Base-by-base conservation (phyloP, 352 stramenopile species). In the Phytopythium sindhum region DNA sequence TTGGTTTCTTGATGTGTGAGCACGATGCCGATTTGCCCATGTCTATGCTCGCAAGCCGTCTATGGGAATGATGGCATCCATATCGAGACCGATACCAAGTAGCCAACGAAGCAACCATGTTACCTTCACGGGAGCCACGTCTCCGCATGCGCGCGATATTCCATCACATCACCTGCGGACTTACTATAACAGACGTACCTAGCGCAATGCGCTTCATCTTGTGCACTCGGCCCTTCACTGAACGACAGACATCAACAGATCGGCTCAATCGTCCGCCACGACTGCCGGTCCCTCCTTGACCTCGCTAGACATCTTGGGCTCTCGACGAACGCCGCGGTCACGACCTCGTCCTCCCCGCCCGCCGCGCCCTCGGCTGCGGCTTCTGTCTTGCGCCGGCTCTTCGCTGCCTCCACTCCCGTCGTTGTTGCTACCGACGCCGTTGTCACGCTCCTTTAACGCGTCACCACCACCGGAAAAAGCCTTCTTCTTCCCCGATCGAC, bases 361-460 rank as follows among this genome's bases (percentile, higher is more conserved):
- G 24, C 48, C 48, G 2, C 48, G 48, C 15, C 26, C 48, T 5
- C 48, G 48, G 28, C 48, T 39, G 26, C 47, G 47, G 3, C 3
- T 21, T 11, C 14, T 24, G 9, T 33, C 45, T 8, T 3, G 47
- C 24, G 48, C 24, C 28, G 26, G 48, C 7, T 55, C 28, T 15
- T 55, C 45, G 23, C 45, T 50, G 42, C 42, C 24, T 5, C 15
- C 60, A 31, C 48, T 42, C 47, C 53, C 64, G 53, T 55, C 68
- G 15, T 73, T 62, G 12, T 60, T 53, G 56, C 56, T 57, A 15
- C 52, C 62, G 56, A 55, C 61, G 61, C 67, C 67, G 4, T 15
- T 33, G 5, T 37, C 24, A 6, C 14, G 26, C 24, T 55, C 48
- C 48, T 55, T 55, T 4, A 17, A 21, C 48, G 2, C 26, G 48